phyloP scores from a whole-genome alignment of 2,329 filamentous ascomycete genomes.

The Colletotrichum sp. region DNA sequence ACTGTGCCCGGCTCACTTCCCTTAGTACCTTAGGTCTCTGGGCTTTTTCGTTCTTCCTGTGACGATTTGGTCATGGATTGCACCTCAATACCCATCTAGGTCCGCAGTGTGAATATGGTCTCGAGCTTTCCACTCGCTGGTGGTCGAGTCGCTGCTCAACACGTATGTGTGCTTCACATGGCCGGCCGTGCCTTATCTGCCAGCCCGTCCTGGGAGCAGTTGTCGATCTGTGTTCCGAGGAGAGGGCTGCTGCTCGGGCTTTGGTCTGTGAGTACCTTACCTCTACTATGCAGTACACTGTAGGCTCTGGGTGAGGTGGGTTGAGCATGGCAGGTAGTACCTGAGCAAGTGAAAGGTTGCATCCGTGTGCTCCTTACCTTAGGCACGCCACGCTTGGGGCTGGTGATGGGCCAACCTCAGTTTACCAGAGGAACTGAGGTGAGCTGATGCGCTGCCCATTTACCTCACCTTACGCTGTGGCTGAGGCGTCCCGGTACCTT shows the following conservation, averaged over 20 bases:
- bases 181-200: conserved; percentile 14
- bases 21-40: not conserved
- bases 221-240: conserved; percentile 4
- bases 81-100: not conserved
- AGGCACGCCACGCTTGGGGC: not conserved
- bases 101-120: not conserved
- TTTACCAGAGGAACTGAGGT: not conserved
- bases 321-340: not conserved
- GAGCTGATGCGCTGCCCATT: not conserved
- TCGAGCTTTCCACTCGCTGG: not conserved
- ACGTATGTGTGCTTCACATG: not conserved
- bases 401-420: not conserved
- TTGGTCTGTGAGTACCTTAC: not conserved
- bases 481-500: not conserved
- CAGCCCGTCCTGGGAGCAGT: not conserved
- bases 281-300: not conserved
- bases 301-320: not conserved
- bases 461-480: not conserved
- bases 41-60: not conserved
- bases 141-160: conserved; percentile 1
- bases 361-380: not conserved
- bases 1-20: not conserved
- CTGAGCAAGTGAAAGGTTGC: not conserved
- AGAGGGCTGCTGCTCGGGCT: not conserved
- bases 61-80: not conserved